Base-by-base conservation (phyloP, 345 rosid genomes). In the Barbarea vulgaris region DNA sequence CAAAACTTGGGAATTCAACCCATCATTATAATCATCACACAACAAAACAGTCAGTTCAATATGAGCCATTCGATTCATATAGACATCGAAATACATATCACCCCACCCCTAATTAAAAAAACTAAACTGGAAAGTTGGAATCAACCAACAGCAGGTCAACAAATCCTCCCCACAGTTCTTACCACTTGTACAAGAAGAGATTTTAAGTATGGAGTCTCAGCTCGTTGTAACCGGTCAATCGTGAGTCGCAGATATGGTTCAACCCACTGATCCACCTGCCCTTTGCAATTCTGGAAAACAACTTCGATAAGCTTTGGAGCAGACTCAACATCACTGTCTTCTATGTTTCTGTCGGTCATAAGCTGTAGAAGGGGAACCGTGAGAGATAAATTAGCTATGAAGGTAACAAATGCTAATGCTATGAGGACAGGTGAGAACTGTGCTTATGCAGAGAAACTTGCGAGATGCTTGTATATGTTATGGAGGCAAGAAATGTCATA, bases 301-400 rank as follows among this genome's bases (percentile, higher is more conserved):
- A 96, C 98, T 80, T 93, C 91, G 77, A 96, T 89, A 69, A 96
- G 95, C 85, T 96, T 96, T 75, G 99, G 99, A 75, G 98, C 99
- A 14, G 99, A 88, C 76, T 86, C 96, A 77, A 93, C 85, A 73
- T 93, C 98, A 76, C 80, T 79, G 72, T 96, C 99, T 80, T 96
- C 99, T 77, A 93, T 83, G 79, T 86, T 93, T 81, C 76, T 78
- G 77, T 96, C 97, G 6, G 88, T 79, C 95, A 96, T 83, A 48
- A 89, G 82, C 99, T 96, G 84, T 58, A 73, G 44, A 78, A 78
- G 28, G 7, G 21, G 39, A 78, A 73, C 54, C 39, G 31, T 41
- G 51, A 66, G 64, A 67, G 54, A 67, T 67, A 59, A 4, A 42
- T 72, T 59, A 67, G 74, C 27, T 34, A 67, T 22, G 44, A 59